Evolutionary conservation across 495 filamentous ascomycete species (phyloP), one percentile per base, ranked within the genome.

Genomic region (Evansstolkia leycettana): DNA sequence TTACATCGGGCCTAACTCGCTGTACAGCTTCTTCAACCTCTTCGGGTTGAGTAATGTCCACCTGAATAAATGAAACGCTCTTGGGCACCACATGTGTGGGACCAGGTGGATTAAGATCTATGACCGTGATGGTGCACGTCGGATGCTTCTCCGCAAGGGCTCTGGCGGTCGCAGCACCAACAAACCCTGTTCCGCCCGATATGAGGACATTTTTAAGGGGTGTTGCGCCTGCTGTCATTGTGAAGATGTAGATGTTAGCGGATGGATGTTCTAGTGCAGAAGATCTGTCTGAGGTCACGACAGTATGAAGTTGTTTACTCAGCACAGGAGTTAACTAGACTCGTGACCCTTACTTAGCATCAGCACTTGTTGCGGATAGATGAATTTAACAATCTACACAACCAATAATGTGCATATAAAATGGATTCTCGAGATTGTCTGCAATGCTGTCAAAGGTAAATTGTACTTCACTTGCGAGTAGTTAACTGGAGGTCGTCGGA

Each of bases 121-220:
- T 40, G 37, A 69, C 50, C 24, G 52, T 63, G 37, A 69, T 60
- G 31, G 39, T 18, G 47, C 64, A 70, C 15, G 46, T 28, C 11
- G 64, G 58, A 43, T 70, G 47, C 33, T 58, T 59, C 38, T 58
- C 58, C 36, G 46, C 51, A 15, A 69, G 33, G 19, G 64, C 60
- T 31, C 57, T 48, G 13, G 64, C 58, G 6, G 52, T 66, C 13
- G 58, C 57, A 23, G 58, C 52, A 20, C 68, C 68, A 11, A 73
- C 52, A 45, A 72, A 70, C 4, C 70, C 69, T 7, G 55, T 57
- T 30, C 73, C 73, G 13, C 72, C 73, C 23, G 73, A 72, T 25
- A 78, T 51, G 7, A 78, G 45, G 36, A 76, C 54, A 7, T 45
- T 55, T 17, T 38, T 44, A 7, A 58, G 34, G 7, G 38, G 17